These are phyloP conservation scores for Apiotrichum gracile DNA, from an alignment of 1,284 basidiomycete genomes.

Conservation along the genomic window DNA sequence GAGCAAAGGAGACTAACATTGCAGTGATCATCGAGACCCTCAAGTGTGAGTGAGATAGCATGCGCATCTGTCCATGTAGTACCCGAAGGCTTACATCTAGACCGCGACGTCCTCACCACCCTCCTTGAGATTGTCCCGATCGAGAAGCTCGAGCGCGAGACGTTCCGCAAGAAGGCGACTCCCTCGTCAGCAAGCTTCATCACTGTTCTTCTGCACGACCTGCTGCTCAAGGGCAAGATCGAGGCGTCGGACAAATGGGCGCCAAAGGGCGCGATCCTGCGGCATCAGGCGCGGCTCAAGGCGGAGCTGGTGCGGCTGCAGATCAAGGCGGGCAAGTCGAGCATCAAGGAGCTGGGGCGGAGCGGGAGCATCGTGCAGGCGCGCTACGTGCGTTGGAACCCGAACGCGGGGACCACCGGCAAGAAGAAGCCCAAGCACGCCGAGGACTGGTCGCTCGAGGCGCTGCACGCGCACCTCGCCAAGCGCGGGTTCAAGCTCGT, in stretches of 20 bases:
- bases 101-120: slow-evolving; percentile 47
- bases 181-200: slow-evolving; percentile 60
- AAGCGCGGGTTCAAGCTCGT: slow-evolving; percentile 25
- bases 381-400: slow-evolving; percentile 80
- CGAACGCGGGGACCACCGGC: slow-evolving; percentile 42
- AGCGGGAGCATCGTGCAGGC: slow-evolving; percentile 53
- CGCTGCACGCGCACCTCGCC: slow-evolving; percentile 27
- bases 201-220: slow-evolving; percentile 78
- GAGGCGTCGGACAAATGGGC: slow-evolving; percentile 77
- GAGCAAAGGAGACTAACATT: neutral
- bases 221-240: slow-evolving; percentile 66
- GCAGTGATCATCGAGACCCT: slow-evolving; percentile 77
- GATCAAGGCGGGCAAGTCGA: slow-evolving; percentile 64
- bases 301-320: slow-evolving; percentile 80
- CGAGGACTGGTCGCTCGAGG: slow-evolving; percentile 23
- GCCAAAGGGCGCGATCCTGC: slow-evolving; percentile 70
- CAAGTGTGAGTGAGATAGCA: slow-evolving; percentile 65
- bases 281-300: slow-evolving; percentile 80
- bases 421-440: no score
- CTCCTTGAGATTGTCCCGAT: slow-evolving; percentile 64
- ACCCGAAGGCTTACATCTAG: slow-evolving; percentile 45
- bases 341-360: slow-evolving; percentile 58
- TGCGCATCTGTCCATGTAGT: neutral
- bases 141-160: slow-evolving; percentile 66
- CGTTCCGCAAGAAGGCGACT: slow-evolving; percentile 49